Conservation (phyloP, 2,329 filamentous ascomycete genomes). For the Aspergillus awamori region DNA sequence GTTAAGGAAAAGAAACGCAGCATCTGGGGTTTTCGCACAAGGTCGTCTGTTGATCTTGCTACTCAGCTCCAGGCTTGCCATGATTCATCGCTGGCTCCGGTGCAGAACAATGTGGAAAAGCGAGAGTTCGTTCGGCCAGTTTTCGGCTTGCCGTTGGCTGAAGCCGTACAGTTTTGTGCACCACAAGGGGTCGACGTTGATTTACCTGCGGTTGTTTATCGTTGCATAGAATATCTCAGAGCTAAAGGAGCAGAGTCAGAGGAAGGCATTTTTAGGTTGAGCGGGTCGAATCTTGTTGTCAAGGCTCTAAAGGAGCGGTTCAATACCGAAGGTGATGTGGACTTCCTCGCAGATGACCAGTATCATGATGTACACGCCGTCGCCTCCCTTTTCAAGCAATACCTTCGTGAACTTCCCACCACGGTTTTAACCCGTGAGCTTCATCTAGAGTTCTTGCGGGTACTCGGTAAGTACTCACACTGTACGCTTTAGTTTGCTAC, state of each 20-base stretch:
- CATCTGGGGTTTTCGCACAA: slow-evolving; percentile 67
- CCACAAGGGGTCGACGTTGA: slow-evolving; percentile 72
- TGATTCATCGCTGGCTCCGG: slow-evolving; percentile 50
- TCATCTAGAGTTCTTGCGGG: slow-evolving; percentile 82
- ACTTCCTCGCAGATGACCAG: slow-evolving; percentile 74
- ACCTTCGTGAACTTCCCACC: slow-evolving; percentile 86
- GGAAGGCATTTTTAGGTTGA: slow-evolving; percentile 95
- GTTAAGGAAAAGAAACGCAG: slow-evolving; percentile 82
- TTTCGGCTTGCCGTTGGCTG: slow-evolving; percentile 82
- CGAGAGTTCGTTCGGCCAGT: slow-evolving; percentile 67
- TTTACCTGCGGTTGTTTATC: slow-evolving; percentile 89
- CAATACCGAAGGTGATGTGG: slow-evolving; percentile 88
- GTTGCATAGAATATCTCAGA: slow-evolving; percentile 90
- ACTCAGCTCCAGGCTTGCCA: slow-evolving; percentile 38
- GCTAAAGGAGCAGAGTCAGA: slow-evolving; percentile 78
- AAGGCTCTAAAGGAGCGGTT: slow-evolving; percentile 89
- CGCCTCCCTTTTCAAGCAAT: slow-evolving; percentile 89
- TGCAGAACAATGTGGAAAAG: slow-evolving; percentile 51
- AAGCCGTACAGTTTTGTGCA: slow-evolving; percentile 80
- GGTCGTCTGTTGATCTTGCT: slow-evolving; percentile 68
- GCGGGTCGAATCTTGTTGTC: slow-evolving; percentile 94
- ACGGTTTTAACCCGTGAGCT: slow-evolving; percentile 90
- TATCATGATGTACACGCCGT: slow-evolving; percentile 97
- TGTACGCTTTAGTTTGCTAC: neutral
- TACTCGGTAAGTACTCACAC: slow-evolving; percentile 59